These are phyloP conservation scores for Coemansia sp. DNA, from an alignment of 192 early-diverging fungal genomes.

Conservation along the genomic window DNA sequence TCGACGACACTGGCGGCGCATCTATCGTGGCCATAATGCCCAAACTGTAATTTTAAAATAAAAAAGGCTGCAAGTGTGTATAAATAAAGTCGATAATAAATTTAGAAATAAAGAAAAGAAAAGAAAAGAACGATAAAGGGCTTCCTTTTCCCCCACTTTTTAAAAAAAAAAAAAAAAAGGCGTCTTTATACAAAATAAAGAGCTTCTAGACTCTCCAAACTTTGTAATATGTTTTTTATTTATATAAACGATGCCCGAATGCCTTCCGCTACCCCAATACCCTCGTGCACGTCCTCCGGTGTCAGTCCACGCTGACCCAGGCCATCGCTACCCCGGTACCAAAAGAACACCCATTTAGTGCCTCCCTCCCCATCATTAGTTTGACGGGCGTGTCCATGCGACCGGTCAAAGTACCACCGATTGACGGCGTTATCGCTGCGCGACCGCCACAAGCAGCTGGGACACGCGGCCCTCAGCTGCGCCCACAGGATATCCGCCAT, in stretches of 20 bases:
- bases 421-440: slow-evolving; percentile 85
- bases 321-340: slow-evolving; percentile 41
- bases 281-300: slow-evolving; percentile 39
- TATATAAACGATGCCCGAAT: slow-evolving; percentile 60
- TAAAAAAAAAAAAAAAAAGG: neutral
- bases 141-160: too few species aligned
- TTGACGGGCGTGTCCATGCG: slow-evolving; percentile 60
- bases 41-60: too few species aligned
- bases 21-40: slow-evolving; percentile 40
- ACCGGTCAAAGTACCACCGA: slow-evolving; percentile 96
- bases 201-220: too few species aligned
- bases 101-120: neutral
- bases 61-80: too few species aligned
- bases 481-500: slow-evolving; percentile 95
- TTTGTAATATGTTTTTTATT: neutral
- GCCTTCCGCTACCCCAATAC: slow-evolving; percentile 47
- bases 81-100: slow-evolving; percentile 8
- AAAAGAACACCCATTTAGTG: slow-evolving; percentile 84
- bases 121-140: neutral
- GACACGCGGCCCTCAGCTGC: slow-evolving; percentile 63
- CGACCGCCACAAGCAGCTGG: slow-evolving; percentile 75
- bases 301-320: slow-evolving; percentile 6
- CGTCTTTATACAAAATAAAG: neutral
- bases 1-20: slow-evolving; percentile 1
- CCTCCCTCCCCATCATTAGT: slow-evolving; percentile 16